Percentiles rank a stretch among this genome's conserved stretches.
phyloP scores from a whole-genome alignment of 352 stramenopile genomes.

The Phytophthora fragariae region DNA sequence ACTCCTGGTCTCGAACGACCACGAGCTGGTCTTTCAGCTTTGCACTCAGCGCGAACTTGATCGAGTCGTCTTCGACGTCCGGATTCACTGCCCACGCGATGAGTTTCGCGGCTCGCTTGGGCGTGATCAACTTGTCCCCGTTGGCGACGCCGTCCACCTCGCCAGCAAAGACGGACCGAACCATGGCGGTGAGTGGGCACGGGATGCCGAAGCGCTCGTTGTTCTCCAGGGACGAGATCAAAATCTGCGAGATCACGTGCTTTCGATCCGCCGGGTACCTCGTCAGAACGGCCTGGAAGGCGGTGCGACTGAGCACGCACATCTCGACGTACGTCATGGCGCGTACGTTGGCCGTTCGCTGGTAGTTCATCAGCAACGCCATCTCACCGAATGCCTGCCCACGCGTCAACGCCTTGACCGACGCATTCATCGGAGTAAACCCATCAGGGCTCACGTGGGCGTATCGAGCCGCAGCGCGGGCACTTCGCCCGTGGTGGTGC shows the following conservation, averaged over 20 bases:
- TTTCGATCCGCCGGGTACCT: constrained; percentile 42
- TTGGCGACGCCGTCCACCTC: constrained; percentile 13
- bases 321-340: constrained; percentile 58
- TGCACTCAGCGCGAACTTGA: constrained; percentile 32
- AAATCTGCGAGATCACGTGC: constrained; percentile 44
- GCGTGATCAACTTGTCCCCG: constrained; percentile 30
- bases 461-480: constrained; percentile 11
- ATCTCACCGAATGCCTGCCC: constrained; percentile 63
- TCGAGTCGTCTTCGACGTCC: constrained; percentile 37
- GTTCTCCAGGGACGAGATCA: constrained; percentile 43
- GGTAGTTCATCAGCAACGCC: constrained; percentile 56
- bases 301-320: constrained; percentile 46
- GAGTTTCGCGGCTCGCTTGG: constrained; percentile 30
- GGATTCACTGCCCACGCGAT: constrained; percentile 36
- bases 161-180: constrained; percentile 33
- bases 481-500: constrained; percentile 5
- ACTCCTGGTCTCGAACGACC: constrained; percentile 26
- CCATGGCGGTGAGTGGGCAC: constrained; percentile 37
- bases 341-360: constrained; percentile 49
- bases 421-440: constrained; percentile 2
- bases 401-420: constrained; percentile 24
- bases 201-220: constrained; percentile 42
- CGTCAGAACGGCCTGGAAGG: constrained; percentile 44
- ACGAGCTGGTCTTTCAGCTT: constrained; percentile 35
- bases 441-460: constrained; percentile 22